Percentiles rank a stretch among this genome's conserved stretches.
Evolutionary conservation across 1,284 basidiomycete genomes (phyloP).

Genomic region (Xerocomus amazonicus): DNA sequence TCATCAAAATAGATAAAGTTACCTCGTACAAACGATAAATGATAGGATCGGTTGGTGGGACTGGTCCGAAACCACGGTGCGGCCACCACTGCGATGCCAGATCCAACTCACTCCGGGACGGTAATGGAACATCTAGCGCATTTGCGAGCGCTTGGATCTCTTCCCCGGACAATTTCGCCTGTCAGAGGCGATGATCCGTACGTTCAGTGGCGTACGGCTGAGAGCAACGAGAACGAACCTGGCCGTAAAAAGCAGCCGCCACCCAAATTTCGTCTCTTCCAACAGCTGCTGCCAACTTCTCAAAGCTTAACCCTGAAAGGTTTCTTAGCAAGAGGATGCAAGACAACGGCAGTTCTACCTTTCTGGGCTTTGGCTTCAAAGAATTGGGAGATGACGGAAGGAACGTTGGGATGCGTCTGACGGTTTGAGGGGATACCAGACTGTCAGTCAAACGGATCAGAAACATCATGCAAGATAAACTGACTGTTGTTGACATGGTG

Average conservation of each 20-base stretch:
- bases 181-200: background rate
- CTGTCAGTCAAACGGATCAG: constrained; percentile 15
- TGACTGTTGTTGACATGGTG: background rate
- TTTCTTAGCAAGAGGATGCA: background rate
- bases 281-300: constrained; percentile 64
- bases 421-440: constrained; percentile 42
- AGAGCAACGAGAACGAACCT: constrained; percentile 42
- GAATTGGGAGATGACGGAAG: constrained; percentile 48
- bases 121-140: constrained; percentile 46
- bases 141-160: constrained; percentile 56
- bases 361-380: constrained; percentile 69
- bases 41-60: constrained; percentile 76
- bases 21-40: constrained; percentile 86
- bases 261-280: constrained; percentile 85
- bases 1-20: constrained; percentile 2
- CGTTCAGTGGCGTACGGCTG: too few relatives aligned
- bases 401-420: constrained; percentile 50
- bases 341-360: constrained; percentile 37
- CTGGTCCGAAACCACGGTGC: constrained; percentile 57
- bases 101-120: constrained; percentile 51
- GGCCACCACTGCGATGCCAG: constrained; percentile 60
- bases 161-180: constrained; percentile 67
- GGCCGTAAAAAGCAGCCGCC: constrained; percentile 84
- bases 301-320: constrained; percentile 63
- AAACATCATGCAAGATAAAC: background rate